Evolutionary conservation across 2,329 filamentous ascomycete species (phyloP), one percentile per base, ranked within the genome.

Genomic region (Venturia oleaginea): DNA sequence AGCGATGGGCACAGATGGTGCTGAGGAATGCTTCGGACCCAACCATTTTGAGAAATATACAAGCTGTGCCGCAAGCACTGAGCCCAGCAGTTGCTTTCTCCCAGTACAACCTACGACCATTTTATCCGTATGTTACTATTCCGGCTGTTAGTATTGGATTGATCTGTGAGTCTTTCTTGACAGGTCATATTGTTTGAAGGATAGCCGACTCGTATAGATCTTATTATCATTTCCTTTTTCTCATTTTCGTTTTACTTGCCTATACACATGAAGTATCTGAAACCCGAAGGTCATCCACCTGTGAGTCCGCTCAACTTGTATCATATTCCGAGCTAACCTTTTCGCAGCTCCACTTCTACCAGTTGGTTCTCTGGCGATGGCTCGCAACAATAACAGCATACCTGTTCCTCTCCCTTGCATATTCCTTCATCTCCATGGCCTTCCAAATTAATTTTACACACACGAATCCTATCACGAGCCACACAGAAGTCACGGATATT

Each of bases 221-320:
- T 87, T 1, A 87, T 88, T 69, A 87, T 88, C 69, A 78, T 88
- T 48, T 83, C 84, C 0, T 88, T 88, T 75, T 87, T 88, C 76
- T 84, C 80, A 34, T 87, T 85, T 72, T 78, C 81, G 0, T 88
- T 88, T 74, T 84, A 87, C 69, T 76, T 88, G 55, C 85, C 85
- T 0, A 82, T 86, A 17, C 84, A 88, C 71, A 80, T 79, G 68
- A 80, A 83, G 69, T 86, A 85, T 70, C 76, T 86, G 65, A 78
- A 78, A 19, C 79, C 81, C 0, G 77, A 81, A 59, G 78, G 78
- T 13, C 84, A 86, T 65, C 83, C 83, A 1, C 82, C 84, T 15
- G 51, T 57, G 4, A n/a, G 30, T 57, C 22, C 8, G 34, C 15
- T 17, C 17, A 34, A 7, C 13, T 22, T 19, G 17, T 19, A 2